Evolutionary conservation across 2,329 filamentous ascomycete species (phyloP), one percentile per base, ranked within the genome.

Genomic region (Xylariaceae sp.): DNA sequence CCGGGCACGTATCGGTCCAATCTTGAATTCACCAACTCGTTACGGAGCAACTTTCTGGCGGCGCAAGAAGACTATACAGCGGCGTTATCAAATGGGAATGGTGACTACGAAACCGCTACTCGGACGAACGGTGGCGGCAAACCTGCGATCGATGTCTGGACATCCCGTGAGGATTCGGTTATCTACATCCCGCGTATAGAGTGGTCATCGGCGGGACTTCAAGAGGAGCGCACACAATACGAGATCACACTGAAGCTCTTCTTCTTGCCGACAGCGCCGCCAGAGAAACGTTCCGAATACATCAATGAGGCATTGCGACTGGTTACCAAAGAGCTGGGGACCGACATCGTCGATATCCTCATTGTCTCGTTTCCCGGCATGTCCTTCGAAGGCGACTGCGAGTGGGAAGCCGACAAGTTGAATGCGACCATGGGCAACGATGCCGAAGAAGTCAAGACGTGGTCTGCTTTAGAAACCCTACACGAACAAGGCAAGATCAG

Each of bases 231-330:
- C 19, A 73, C 78, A 44, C 83, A 89, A 53, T 98, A 98, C 69
- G 89, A 96, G 60, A 89, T 96, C 57, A 96, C 91, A 1, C 84
- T 93, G 47, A 98, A 98, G 67, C 69, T 98, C 17, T 98, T 98
- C 72, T 94, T 93, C 65, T 76, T 97, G 19, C 85, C 89, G 1
- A 79, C 78, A 15, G 78, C 87, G 39, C 74, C 83, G 9, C 68
- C 79, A 2, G 73, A 74, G 15, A 68, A 81, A 50, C 80, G 91
- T 45, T 78, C 78, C 51, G 71, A 73, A 41, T 84, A 95, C 60
- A 85, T 87, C 8, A 68, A 76, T 41, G 86, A 94, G 59, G 91
- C 93, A 1, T 73, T 98, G 51, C 72, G 80, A 38, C 67, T 95
- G 9, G 90, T 97, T 9, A 73, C 85, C 50, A 85, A 84, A 61